These are phyloP conservation scores for Bacterosira constricta DNA, from an alignment of 108 stramenopile species.

Conservation along the genomic window DNA sequence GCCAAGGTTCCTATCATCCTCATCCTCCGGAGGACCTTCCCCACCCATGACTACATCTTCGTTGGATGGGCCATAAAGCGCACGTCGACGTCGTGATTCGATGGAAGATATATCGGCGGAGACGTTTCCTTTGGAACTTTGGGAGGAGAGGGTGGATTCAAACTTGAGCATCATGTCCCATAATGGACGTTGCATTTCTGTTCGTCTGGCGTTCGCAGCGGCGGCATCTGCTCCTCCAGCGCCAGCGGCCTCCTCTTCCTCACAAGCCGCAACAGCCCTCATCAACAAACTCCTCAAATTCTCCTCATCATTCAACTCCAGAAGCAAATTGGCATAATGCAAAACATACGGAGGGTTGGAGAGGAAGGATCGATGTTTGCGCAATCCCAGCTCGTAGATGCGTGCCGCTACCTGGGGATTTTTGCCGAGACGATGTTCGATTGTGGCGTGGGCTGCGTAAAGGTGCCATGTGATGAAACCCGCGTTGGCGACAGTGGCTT, in stretches of 20 bases:
- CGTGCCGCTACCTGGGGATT: constrained; percentile 82
- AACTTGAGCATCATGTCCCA: constrained; percentile 91
- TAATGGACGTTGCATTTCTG: constrained; percentile 58
- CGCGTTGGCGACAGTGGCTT: constrained; percentile 1
- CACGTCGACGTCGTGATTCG: constrained; percentile 73
- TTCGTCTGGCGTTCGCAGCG: constrained; percentile 22
- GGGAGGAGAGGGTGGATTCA: constrained; percentile 66
- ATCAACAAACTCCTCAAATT: constrained; percentile 83
- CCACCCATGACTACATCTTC: constrained; percentile 83
- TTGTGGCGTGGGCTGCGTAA: constrained; percentile 80
- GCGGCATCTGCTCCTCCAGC: constrained; percentile 31
- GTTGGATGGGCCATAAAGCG: constrained; percentile 73
- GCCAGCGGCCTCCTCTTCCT: constrained; percentile 49
- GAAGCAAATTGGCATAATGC: constrained; percentile 80
- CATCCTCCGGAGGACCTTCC: constrained; percentile 48
- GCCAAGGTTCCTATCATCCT: constrained; percentile 47
- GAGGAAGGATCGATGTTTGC: constrained; percentile 76
- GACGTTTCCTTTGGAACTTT: constrained; percentile 27
- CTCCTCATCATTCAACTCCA: constrained; percentile 79
- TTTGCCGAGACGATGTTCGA: constrained; percentile 79
- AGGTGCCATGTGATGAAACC: constrained; percentile 84
- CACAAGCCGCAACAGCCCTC: constrained; percentile 81
- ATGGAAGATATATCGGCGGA: constrained; percentile 61
- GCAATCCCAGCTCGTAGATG: constrained; percentile 84
- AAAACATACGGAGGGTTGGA: constrained; percentile 76